Percentiles rank a stretch among this genome's conserved stretches.
phyloP scores from a whole-genome alignment of 352 stramenopile genomes.

The Phytophthora palmivora region DNA sequence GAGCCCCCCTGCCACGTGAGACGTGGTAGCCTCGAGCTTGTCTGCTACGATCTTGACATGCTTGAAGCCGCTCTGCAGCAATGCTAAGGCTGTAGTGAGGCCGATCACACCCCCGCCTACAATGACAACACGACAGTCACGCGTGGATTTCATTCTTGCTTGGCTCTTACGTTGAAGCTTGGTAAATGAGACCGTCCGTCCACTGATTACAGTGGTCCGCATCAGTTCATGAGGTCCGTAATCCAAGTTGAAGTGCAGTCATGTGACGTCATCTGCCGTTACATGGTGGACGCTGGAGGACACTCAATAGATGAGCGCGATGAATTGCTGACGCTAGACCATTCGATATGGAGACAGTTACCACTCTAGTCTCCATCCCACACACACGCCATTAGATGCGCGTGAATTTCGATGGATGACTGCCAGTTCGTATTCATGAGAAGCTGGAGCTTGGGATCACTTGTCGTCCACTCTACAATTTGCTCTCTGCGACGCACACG shows the following conservation, averaged over 20 bases:
- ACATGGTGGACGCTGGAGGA: slow-evolving; percentile 1
- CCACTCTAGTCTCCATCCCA: not conserved
- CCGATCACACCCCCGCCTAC: slow-evolving; percentile 75
- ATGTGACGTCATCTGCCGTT: slow-evolving; percentile 1
- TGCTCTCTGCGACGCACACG: not conserved
- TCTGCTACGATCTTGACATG: slow-evolving; percentile 59
- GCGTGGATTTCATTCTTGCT: slow-evolving; percentile 15
- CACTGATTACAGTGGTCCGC: no score
- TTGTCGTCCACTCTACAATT: slow-evolving; percentile 23
- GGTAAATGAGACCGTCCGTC: not conserved
- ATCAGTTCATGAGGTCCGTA: no score
- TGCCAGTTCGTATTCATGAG: not conserved
- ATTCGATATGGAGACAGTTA: slow-evolving; percentile 3
- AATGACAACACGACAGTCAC: slow-evolving; percentile 46
- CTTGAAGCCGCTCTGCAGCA: slow-evolving; percentile 62
- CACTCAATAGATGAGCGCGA: not conserved
- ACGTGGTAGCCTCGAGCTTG: slow-evolving; percentile 66
- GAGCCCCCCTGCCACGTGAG: slow-evolving; percentile 68
- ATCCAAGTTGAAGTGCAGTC: slow-evolving; percentile 12
- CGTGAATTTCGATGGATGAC: not conserved
- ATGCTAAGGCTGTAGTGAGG: slow-evolving; percentile 68
- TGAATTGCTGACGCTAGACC: slow-evolving; percentile 21
- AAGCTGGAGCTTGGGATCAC: no score
- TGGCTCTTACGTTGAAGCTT: slow-evolving; percentile 3
- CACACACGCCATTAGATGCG: not conserved